Base-by-base conservation (phyloP, 768 basidiomycete genomes). In the Naganishia randhawae region DNA sequence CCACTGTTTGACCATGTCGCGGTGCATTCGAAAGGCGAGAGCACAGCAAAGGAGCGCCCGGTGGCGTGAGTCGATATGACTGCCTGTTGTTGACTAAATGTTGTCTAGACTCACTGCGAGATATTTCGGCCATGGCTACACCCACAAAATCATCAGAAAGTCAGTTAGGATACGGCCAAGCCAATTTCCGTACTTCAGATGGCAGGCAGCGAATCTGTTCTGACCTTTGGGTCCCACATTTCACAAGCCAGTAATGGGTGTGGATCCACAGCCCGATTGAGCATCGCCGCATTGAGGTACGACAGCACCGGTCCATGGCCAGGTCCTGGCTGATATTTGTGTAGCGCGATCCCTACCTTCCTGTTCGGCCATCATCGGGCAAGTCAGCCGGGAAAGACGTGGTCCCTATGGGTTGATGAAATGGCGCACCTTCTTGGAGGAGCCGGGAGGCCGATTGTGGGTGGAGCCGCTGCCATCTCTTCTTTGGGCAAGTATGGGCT, bases 191-290 rank as follows among this genome's bases (percentile, higher is more conserved):
- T 63, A 11, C 16, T 41, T 9, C 57, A 7, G 25, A 22, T 13
- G 27, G 39, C 9, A 10, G 17, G 61, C 29, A 22, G 25, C 39
- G 29, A 41, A 27, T 14, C 51, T n/a, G n/a, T n/a, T n/a, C n/a
- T 17, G 9, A 71, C 70, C 50, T 62, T 76, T 16, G 76, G 76
- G 63, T 76, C 75, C 76, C 76, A 77, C 48, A 73, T 73, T 50
- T 65, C 48, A 54, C 69, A 73, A 37, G 69, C 74, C 19, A 77
- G 61, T 41, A 77, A 65, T n/a, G 76, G 76, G 66, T 77, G 76
- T 1, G 74, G 67, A 63, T 69, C 68, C 42, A 75, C 62, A 25
- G 71, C 72, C 25, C 63, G 27, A 17, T 52, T 42, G 11, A 76
- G 72, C 27, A 64, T 70, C 22, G 70, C 57, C 16, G 75, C 76